phyloP scores from a whole-genome alignment of 1,284 basidiomycete genomes.

The Malassezia pachydermatis region DNA sequence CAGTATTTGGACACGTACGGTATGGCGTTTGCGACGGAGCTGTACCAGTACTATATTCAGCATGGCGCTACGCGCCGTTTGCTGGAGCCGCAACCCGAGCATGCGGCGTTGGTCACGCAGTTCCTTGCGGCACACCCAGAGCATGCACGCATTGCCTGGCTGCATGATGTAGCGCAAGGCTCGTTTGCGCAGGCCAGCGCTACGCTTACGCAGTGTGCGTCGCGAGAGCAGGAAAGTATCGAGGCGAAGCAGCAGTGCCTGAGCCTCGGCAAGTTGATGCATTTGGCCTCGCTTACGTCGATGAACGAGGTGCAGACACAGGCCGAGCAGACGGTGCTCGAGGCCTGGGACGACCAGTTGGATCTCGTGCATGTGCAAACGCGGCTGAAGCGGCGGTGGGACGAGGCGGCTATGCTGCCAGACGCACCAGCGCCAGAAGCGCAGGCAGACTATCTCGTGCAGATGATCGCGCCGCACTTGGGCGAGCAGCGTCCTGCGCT shows the following conservation, averaged over 20 bases:
- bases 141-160: slow-evolving; percentile 64
- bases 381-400: slow-evolving; percentile 36
- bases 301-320: slow-evolving; percentile 18
- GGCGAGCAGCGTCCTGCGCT: slow-evolving; percentile 23
- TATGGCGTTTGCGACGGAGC: slow-evolving; percentile 71
- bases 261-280: slow-evolving; percentile 77
- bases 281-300: slow-evolving; percentile 54
- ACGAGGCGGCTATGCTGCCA: slow-evolving; percentile 14
- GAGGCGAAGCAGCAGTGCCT: slow-evolving; percentile 61
- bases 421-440: slow-evolving; percentile 7
- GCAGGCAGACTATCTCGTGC: slow-evolving; percentile 18
- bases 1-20: slow-evolving; percentile 70
- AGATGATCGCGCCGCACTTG: slow-evolving; percentile 18
- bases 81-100: slow-evolving; percentile 61
- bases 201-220: slow-evolving; percentile 57
- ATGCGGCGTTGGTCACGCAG: slow-evolving; percentile 59
- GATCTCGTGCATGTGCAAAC: slow-evolving; percentile 55
- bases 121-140: slow-evolving; percentile 60
- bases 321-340: slow-evolving; percentile 41
- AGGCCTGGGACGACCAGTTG: slow-evolving; percentile 52
- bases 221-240: slow-evolving; percentile 53
- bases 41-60: slow-evolving; percentile 63
- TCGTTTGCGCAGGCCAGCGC: slow-evolving; percentile 60
- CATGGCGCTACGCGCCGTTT: slow-evolving; percentile 61
- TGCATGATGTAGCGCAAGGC: slow-evolving; percentile 70